Conservation (phyloP, 1,284 basidiomycete genomes). For the Papiliotrema laurentii region DNA sequence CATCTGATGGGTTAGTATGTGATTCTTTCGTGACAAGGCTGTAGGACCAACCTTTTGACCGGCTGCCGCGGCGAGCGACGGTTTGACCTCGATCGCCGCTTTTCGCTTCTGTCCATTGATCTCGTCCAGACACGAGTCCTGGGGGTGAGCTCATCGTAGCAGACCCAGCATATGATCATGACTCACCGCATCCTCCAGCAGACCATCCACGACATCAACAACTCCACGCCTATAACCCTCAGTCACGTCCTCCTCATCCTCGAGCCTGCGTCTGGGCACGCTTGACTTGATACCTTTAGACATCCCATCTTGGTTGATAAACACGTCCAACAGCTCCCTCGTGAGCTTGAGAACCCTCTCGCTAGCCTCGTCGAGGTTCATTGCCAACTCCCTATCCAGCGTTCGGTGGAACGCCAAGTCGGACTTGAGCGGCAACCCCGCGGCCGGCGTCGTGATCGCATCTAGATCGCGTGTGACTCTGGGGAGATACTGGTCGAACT, state of each 20-base stretch:
- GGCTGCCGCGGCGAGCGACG: conserved; percentile 20
- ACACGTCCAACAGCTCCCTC: conserved; percentile 59
- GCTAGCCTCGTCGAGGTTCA: conserved; percentile 32
- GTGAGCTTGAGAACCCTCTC: conserved; percentile 51
- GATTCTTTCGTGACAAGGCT: background rate
- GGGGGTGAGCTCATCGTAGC: conserved; percentile 1
- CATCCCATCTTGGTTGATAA: conserved; percentile 45
- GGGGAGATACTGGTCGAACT: conserved; percentile 31
- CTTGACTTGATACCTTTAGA: conserved; percentile 32
- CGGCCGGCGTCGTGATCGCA: conserved; percentile 37
- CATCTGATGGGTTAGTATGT: conserved; percentile 20
- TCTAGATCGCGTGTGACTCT: conserved; percentile 38
- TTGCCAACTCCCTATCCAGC: conserved; percentile 66
- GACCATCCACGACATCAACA: conserved; percentile 74
- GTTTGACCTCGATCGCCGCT: conserved; percentile 39
- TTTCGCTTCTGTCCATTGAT: conserved; percentile 66
- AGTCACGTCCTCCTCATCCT: conserved; percentile 69
- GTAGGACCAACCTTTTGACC: conserved; percentile 21
- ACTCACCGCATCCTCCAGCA: conserved; percentile 77
- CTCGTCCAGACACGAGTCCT: conserved; percentile 80
- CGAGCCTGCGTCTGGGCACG: conserved; percentile 44
- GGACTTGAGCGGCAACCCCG: conserved; percentile 46
- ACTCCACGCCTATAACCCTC: conserved; percentile 71
- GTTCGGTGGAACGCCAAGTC: conserved; percentile 82
- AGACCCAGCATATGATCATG: background rate